Evolutionary conservation across 495 filamentous ascomycete species (phyloP), one percentile per base, ranked within the genome.

Genomic region (Neurospora tetrasperma): DNA sequence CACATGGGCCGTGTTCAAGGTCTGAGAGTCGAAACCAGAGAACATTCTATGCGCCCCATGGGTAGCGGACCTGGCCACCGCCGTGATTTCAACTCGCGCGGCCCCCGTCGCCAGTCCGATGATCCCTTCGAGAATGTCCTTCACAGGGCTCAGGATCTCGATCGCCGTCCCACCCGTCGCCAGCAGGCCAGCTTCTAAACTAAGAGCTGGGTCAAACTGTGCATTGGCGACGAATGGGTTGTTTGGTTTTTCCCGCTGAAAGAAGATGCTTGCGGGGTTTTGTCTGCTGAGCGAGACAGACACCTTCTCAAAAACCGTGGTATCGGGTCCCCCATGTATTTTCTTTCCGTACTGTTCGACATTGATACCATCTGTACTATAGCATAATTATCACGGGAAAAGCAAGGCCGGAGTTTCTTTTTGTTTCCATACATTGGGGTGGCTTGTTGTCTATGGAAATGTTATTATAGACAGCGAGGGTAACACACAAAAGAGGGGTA

Each of bases 1-100:
- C 88, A 85, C 74, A 77, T 92, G 43, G 84, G 87, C 27, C 77
- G 90, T 0, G 27, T 44, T 0, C 68, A 78, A 2, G 66, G 87
- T 10, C 74, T 78, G 5, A 88, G 89, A 5, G 62, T 91, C 31
- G 82, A 84, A 70, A 75, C 87, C 74, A 82, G 82, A 40, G 5
- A 73, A 14, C n/a, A 35, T 14, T 54, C 46, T 27, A 12, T 27
- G 46, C 54, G 54, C 27, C 54, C 23, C 54, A 66, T 31, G 54
- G 27, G 23, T 16, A 38, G 54, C 54, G 54, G 54, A 38, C 54
- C 54, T 38, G 54, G 54, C 54, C 54, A 66, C 54, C 54, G 54
- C 54, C 54, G 54, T 18, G 54, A 66, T 18, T 27, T 66, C 14
- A 27, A 27, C 48, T 9, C 54, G 27, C 23, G 23, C 54, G 5